phyloP scores from a whole-genome alignment of 2,329 filamentous ascomycete genomes.

The Talaromyces funiculosus region DNA sequence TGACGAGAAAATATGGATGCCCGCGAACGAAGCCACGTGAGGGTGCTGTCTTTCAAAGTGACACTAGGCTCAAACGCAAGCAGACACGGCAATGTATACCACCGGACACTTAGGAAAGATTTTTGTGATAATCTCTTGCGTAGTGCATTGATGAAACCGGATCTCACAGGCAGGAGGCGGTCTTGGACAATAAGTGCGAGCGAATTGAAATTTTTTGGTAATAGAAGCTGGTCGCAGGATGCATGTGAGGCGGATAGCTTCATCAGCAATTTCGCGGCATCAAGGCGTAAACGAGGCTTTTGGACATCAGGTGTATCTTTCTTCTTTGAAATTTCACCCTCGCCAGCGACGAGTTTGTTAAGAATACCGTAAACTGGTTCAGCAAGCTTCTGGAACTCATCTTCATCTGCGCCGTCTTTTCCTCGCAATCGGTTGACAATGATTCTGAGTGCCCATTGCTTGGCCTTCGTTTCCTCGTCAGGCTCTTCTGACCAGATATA shows the following conservation, averaged over 20 bases:
- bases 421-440: slow-evolving; percentile 79
- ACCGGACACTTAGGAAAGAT: slow-evolving; percentile 73
- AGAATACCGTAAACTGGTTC: slow-evolving; percentile 71
- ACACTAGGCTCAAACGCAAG: slow-evolving; percentile 80
- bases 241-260: slow-evolving; percentile 75
- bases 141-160: slow-evolving; percentile 73
- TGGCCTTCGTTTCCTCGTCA: slow-evolving; percentile 77
- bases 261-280: slow-evolving; percentile 72
- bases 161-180: slow-evolving; percentile 64
- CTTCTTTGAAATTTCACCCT: slow-evolving; percentile 74
- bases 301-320: slow-evolving; percentile 71
- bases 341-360: slow-evolving; percentile 65
- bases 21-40: slow-evolving; percentile 85
- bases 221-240: slow-evolving; percentile 67
- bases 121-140: slow-evolving; percentile 60
- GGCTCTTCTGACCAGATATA: slow-evolving; percentile 65
- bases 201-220: slow-evolving; percentile 69
- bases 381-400: slow-evolving; percentile 48
- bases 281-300: slow-evolving; percentile 71
- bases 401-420: slow-evolving; percentile 45
- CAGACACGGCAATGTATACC: slow-evolving; percentile 85
- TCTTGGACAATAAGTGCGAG: slow-evolving; percentile 81
- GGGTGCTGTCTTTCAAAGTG: slow-evolving; percentile 67
- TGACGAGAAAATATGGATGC: slow-evolving; percentile 58
- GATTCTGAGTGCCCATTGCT: slow-evolving; percentile 75